A percentile compares a stretch with the other conserved stretches of the same genome.
These are phyloP conservation scores for Pouteria glomerata DNA, from an alignment of 148 eudicot species.

Conservation along the genomic window DNA sequence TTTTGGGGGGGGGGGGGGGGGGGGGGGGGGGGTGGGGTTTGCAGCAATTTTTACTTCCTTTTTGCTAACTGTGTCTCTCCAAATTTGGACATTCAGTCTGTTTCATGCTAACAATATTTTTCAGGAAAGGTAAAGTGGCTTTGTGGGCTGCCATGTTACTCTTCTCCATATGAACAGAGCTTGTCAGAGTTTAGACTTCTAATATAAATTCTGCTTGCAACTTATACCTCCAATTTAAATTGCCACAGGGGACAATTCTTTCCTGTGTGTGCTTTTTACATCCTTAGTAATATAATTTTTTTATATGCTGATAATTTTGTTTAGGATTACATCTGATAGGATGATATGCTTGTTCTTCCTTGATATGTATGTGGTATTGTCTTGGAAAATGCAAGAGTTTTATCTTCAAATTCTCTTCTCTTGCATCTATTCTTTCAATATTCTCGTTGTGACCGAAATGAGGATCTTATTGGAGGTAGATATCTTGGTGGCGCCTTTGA, in stretches of 20 bases:
- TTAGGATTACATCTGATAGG: neutral
- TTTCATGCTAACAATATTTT: neutral
- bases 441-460: neutral
- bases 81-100: no score
- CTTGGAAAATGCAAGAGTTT: no score
- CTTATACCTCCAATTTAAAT: neutral
- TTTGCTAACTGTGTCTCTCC: no score
- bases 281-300: neutral
- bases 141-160: neutral
- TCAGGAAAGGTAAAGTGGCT: neutral
- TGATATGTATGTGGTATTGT: neutral
- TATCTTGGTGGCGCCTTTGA: constrained; percentile 78
- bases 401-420: neutral
- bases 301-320: no score
- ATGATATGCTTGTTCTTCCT: neutral
- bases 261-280: neutral
- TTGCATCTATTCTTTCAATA: neutral
- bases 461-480: constrained; percentile 21
- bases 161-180: neutral
- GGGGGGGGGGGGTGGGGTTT: no score
- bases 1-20: no score
- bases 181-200: neutral
- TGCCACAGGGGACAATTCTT: neutral
- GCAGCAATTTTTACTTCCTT: no score
- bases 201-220: neutral